Conservation (phyloP, 2,329 filamentous ascomycete species). For the Daldinia sp. region DNA sequence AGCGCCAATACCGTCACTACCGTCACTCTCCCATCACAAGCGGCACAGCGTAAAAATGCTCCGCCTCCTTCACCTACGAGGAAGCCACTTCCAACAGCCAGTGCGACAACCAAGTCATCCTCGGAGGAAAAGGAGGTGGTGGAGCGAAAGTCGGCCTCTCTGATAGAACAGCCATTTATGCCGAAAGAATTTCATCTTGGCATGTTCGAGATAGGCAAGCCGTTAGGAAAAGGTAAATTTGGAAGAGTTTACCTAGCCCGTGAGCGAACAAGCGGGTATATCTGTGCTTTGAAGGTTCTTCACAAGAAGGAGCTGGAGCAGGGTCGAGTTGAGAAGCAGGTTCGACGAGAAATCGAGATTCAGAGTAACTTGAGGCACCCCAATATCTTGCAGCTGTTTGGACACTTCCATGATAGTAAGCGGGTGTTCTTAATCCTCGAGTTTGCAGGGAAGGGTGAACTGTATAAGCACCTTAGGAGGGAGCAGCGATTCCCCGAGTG, state of each 20-base stretch:
- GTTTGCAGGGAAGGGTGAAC: slow-evolving; percentile 84
- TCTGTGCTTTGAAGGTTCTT: slow-evolving; percentile 86
- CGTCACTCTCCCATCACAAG: slow-evolving; percentile 73
- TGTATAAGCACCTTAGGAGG: slow-evolving; percentile 85
- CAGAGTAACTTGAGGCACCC: slow-evolving; percentile 87
- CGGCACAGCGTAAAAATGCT: slow-evolving; percentile 61
- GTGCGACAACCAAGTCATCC: slow-evolving; percentile 48
- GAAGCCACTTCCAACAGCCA: slow-evolving; percentile 57
- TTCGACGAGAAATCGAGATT: slow-evolving; percentile 88
- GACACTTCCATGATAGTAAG: slow-evolving; percentile 89
- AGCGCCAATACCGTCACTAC: slow-evolving; percentile 70
- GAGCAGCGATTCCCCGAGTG: slow-evolving; percentile 84
- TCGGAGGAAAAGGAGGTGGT: slow-evolving; percentile 59
- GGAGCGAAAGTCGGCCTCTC: slow-evolving; percentile 60
- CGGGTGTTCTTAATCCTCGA: slow-evolving; percentile 88
- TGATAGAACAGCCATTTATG: slow-evolving; percentile 64
- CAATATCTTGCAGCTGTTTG: slow-evolving; percentile 84
- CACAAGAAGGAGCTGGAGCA: slow-evolving; percentile 85
- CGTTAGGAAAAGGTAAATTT: slow-evolving; percentile 87
- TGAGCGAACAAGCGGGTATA: slow-evolving; percentile 79
- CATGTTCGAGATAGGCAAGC: slow-evolving; percentile 93
- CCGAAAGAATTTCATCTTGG: slow-evolving; percentile 81
- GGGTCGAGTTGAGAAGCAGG: slow-evolving; percentile 83
- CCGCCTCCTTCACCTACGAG: slow-evolving; percentile 60
- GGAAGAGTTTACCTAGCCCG: slow-evolving; percentile 86